A percentile compares a stretch with the other conserved stretches of the same genome.
These are phyloP conservation scores for Boletus pseudopeckii DNA, from an alignment of 768 basidiomycete species.

Conservation along the genomic window DNA sequence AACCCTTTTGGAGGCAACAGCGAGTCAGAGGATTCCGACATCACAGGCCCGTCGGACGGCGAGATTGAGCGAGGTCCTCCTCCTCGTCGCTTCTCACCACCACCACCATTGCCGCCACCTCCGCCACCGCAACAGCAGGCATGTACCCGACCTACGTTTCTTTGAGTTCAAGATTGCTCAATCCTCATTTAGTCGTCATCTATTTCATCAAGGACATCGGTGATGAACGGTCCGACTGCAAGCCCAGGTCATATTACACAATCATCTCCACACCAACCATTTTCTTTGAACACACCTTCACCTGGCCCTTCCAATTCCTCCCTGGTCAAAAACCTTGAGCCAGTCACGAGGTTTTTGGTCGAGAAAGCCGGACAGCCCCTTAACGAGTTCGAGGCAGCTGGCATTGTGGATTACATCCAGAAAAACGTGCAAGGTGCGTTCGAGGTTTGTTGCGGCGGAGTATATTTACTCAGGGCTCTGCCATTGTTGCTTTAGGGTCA, in stretches of 20 bases:
- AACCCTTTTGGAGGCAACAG: slow-evolving; percentile 41
- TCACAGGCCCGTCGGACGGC: slow-evolving; percentile 18
- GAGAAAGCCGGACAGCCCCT: slow-evolving; percentile 47
- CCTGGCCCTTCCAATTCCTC: slow-evolving; percentile 18
- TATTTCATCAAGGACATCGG: slow-evolving; percentile 14
- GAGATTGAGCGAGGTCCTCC: slow-evolving; percentile 30
- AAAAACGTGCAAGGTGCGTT: slow-evolving; percentile 46
- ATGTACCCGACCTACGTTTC: slow-evolving; percentile 20
- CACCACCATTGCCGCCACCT: slow-evolving; percentile 19
- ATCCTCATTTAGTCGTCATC: slow-evolving; percentile 24
- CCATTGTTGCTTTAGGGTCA: slow-evolving; percentile 21
- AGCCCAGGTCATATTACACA: slow-evolving; percentile 9
- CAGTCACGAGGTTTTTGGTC: slow-evolving; percentile 46
- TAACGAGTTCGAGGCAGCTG: slow-evolving; percentile 50
- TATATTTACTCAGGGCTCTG: slow-evolving; percentile 10
- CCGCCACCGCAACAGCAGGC: slow-evolving; percentile 25
- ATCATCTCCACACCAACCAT: slow-evolving; percentile 14
- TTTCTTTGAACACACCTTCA: slow-evolving; percentile 18
- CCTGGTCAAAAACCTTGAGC: slow-evolving; percentile 44
- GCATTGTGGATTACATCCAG: slow-evolving; percentile 53
- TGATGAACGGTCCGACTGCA: slow-evolving; percentile 15
- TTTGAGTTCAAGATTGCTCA: slow-evolving; percentile 22
- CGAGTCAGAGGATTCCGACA: slow-evolving; percentile 23
- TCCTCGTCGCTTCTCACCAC: slow-evolving; percentile 23
- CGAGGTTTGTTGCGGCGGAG: slow-evolving; percentile 5